Evolutionary conservation across 2,329 filamentous ascomycete genomes (phyloP).

Genomic region (Lasiodiplodia sp.): DNA sequence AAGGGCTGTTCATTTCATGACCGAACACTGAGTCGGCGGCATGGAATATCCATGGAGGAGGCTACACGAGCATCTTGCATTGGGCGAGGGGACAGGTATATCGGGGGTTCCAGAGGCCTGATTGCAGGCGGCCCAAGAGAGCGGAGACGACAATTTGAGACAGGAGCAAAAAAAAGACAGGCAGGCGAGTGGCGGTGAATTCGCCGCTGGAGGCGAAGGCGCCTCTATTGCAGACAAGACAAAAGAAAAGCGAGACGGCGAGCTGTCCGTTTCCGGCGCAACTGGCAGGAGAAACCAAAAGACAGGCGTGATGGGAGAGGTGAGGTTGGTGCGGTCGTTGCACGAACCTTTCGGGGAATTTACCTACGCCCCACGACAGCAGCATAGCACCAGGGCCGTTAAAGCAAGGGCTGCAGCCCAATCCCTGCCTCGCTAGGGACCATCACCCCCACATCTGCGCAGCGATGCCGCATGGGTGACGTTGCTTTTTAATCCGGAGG

Average conservation of each 20-base stretch:
- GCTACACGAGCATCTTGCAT: conserved; percentile 7
- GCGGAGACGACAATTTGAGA: conserved; percentile 20
- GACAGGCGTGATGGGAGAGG: neutral
- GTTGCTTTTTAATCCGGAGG: conserved; percentile 19
- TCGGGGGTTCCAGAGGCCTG: neutral
- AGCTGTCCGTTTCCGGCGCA: neutral
- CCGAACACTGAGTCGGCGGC: neutral
- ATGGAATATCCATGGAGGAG: conserved; percentile 2
- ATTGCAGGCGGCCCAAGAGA: conserved; percentile 5
- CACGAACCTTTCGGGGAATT: conserved; percentile 24
- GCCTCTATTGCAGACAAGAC: conserved; percentile 7
- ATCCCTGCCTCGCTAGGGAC: conserved; percentile 23
- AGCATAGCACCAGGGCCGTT: conserved; percentile 12
- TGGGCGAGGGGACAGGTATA: neutral
- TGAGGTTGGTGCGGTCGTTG: conserved; percentile 20
- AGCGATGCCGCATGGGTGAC: conserved; percentile 7
- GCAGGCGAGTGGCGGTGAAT: conserved; percentile 12
- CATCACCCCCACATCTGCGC: conserved; percentile 22
- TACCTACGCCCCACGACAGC: neutral
- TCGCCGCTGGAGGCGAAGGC: neutral
- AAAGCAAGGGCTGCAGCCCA: conserved; percentile 12
- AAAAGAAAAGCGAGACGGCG: conserved; percentile 17
- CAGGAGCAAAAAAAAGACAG: conserved; percentile 13
- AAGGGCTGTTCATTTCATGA: conserved; percentile 9
- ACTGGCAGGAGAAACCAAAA: conserved; percentile 11